These are phyloP conservation scores for Sonneratia caseolaris DNA, from an alignment of 345 rosid genomes.

Conservation along the genomic window DNA sequence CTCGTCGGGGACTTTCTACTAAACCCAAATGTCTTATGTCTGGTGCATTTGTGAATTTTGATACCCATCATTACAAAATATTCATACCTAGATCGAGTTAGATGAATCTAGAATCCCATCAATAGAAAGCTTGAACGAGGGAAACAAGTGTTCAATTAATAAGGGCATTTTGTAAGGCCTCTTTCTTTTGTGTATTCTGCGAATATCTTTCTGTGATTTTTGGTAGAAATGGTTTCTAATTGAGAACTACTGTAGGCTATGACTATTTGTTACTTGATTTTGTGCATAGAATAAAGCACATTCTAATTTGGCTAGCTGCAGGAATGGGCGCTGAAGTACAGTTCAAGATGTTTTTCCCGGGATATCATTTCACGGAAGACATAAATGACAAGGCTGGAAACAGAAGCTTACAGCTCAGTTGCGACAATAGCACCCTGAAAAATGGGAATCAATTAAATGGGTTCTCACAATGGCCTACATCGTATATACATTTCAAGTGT, in stretches of 20 bases:
- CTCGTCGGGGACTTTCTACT: neutral
- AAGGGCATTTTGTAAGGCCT: slow-evolving; percentile 5
- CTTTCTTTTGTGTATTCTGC: neutral
- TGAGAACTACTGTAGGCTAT: neutral
- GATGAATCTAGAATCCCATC: neutral
- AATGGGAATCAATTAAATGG: slow-evolving; percentile 26
- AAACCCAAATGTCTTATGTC: neutral
- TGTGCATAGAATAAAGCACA: neutral
- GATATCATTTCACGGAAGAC: slow-evolving; percentile 46
- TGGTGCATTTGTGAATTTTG: neutral
- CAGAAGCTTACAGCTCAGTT: slow-evolving; percentile 33
- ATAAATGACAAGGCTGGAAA: slow-evolving; percentile 31
- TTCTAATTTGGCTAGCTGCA: slow-evolving; percentile 12
- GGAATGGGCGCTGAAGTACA: slow-evolving; percentile 70
- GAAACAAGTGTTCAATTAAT: neutral
- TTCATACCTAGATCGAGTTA: neutral
- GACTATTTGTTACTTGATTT: neutral
- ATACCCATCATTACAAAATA: neutral
- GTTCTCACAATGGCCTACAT: slow-evolving; percentile 22
- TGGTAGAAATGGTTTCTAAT: neutral
- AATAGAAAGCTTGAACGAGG: neutral
- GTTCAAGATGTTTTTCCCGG: slow-evolving; percentile 40
- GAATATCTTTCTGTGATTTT: neutral
- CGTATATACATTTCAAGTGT: slow-evolving; percentile 15
- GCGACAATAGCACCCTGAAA: slow-evolving; percentile 23